Evolutionary conservation across 2,329 filamentous ascomycete genomes (phyloP).

Genomic region (Alternaria longipes): DNA sequence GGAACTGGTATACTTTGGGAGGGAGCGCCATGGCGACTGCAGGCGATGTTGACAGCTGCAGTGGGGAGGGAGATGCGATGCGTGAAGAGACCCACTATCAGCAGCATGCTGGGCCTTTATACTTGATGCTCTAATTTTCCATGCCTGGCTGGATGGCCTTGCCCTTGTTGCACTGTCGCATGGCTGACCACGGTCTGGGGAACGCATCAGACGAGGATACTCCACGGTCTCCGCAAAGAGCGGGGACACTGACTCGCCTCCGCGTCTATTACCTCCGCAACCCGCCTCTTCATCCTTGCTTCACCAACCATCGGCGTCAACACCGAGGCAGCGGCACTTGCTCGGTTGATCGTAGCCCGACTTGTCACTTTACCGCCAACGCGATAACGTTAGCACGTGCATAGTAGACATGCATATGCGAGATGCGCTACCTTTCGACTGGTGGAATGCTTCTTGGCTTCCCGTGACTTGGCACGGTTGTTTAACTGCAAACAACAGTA

Average conservation of each 20-base stretch:
- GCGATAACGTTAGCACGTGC: slow-evolving; percentile 10
- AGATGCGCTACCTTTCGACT: slow-evolving; percentile 5
- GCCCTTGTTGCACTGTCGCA: slow-evolving; percentile 5
- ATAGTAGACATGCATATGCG: background rate
- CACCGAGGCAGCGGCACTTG: slow-evolving; percentile 20
- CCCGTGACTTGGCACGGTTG: slow-evolving; percentile 3
- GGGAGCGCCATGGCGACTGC: slow-evolving; percentile 60
- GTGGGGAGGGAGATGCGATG: slow-evolving; percentile 16
- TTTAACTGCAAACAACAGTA: slow-evolving; percentile 8
- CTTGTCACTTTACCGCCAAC: slow-evolving; percentile 3
- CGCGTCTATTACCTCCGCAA: slow-evolving; percentile 24
- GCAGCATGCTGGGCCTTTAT: slow-evolving; percentile 30
- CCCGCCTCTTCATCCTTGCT: slow-evolving; percentile 15
- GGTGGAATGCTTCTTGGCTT: slow-evolving; percentile 17
- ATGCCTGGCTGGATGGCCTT: slow-evolving; percentile 7
- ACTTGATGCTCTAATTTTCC: slow-evolving; percentile 12
- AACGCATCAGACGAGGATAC: slow-evolving; percentile 18
- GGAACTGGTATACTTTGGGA: slow-evolving; percentile 69
- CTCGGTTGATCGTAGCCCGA: slow-evolving; percentile 28
- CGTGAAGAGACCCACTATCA: slow-evolving; percentile 15
- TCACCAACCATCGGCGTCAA: slow-evolving; percentile 10
- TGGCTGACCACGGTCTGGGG: slow-evolving; percentile 20
- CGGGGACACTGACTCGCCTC: slow-evolving; percentile 24
- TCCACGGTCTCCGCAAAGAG: slow-evolving; percentile 32
- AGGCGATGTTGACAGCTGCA: slow-evolving; percentile 13